Evolutionary conservation across 2,329 filamentous ascomycete genomes (phyloP).

Genomic region (Colletotrichum coccodes): DNA sequence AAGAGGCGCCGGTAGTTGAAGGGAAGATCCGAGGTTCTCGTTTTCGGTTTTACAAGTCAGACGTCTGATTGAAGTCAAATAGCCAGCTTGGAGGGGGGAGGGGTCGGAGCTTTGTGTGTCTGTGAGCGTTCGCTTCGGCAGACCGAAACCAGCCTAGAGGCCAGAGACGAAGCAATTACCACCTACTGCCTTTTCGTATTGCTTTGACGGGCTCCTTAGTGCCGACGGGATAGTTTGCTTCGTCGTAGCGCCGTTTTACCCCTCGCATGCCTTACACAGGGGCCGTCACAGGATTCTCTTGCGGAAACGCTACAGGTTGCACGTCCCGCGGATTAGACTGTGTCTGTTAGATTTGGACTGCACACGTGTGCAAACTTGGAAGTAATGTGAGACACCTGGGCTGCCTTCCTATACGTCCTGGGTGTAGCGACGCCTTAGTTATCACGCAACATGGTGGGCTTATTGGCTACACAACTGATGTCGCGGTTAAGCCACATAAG

Average conservation of each 20-base stretch:
- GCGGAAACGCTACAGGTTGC: slow-evolving; percentile 4
- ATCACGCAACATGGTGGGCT: neutral
- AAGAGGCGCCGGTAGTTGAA: neutral
- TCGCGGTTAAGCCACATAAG: neutral
- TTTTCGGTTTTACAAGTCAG: neutral
- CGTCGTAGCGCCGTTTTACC: neutral
- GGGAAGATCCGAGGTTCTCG: neutral
- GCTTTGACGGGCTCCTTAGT: neutral
- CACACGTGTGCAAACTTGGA: neutral
- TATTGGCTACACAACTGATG: slow-evolving; percentile 3
- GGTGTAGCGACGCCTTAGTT: slow-evolving; percentile 1
- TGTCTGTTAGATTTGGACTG: neutral
- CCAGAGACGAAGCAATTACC: neutral
- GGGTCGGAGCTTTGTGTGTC: neutral
- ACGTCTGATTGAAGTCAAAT: neutral
- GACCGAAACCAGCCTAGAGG: neutral
- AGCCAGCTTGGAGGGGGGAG: neutral
- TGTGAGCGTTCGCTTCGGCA: neutral
- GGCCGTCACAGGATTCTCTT: slow-evolving; percentile 8
- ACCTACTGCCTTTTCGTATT: neutral
- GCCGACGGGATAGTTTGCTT: neutral
- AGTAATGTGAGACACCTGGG: neutral
- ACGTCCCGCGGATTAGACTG: slow-evolving; percentile 25
- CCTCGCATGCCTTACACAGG: neutral
- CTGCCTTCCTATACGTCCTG: neutral